Evolutionary conservation across 768 basidiomycete species (phyloP), one percentile per base, ranked within the genome.

Genomic region (Boletus subparvulus): DNA sequence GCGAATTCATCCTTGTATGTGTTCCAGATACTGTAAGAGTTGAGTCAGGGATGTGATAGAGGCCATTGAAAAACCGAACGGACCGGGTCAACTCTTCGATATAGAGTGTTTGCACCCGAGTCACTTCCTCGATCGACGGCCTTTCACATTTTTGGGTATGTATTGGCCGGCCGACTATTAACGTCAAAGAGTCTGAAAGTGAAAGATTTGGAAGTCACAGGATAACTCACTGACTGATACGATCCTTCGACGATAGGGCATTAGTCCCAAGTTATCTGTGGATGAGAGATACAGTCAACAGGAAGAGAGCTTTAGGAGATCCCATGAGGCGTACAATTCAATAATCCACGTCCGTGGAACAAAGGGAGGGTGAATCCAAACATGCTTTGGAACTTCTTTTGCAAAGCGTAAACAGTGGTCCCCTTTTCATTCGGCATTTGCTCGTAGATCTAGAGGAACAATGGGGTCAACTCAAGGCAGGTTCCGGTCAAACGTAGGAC

Each of bases 391-490:
- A 99, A 98, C 67, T 85, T 86, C 70, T 92, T 90, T 73, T 99
- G 96, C 7, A 97, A 65, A 12, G 78, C 81, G 73, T 94, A 92
- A 26, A 97, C 73, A 17, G 87, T 87, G 3, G 96, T 97, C 1
- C 95, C 96, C 64, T 87, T 89, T 65, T 94, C 86, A 67, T 98
- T 99, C 3, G 94, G 89, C 87, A 98, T 90, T 76, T 99, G 96
- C 60, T 95, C 82, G 65, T 92, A 99, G 50, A 99, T 97, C 94
- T 98, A 65, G 7, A 50, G 3, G 39, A 32, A 50, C 8, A 45
- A 42, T 11, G 41, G 6, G 41, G 5, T 61, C 52, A 63, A 24
- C 35, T 40, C 42, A 37, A 6, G 1, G 11, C 32, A 6, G 46
- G 36, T 13, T 47, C n/a, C 6, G 13, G 19, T 33, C 53, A 24